Evolutionary conservation across 495 filamentous ascomycete genomes (phyloP), one percentile per base, ranked within the genome.

Genomic region (Letharia columbiana): DNA sequence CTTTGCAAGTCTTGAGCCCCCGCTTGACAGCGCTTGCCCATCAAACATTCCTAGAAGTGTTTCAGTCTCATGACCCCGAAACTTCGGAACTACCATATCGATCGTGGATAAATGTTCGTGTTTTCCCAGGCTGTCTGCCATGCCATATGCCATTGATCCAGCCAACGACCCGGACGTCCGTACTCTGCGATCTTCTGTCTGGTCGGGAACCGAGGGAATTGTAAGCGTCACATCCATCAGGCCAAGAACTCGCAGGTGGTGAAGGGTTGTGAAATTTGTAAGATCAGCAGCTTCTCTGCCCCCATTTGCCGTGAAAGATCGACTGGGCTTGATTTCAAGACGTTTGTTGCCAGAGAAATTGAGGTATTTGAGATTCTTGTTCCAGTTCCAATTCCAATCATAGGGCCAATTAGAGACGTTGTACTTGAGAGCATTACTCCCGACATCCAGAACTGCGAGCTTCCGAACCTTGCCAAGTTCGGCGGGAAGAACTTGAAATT

Each of bases 311-410:
- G 79, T 72, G 59, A 77, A 76, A 42, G 80, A 76, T 64, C 84
- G 83, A 70, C 88, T 91, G 0, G 90, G 89, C 74, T 98, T 98
- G 76, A 99, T 99, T 76, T 99, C 95, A 50, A 99, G 76, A 41
- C 93, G 87, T 75, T 96, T 95, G 79, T 99, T 99, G 35, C 95
- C 94, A 10, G 93, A 97, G 67, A 99, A 84, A 71, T 97, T 99
- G 66, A 99, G 87, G 71, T 95, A 98, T 67, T 91, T 90, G 65
- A 99, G 79, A 67, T 96, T 92, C 47, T 88, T 87, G 68, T 98
- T 99, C 83, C 92, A 91, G 74, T 97, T 98, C 94, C 94, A 99
- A 71, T 99, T 99, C 94, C 94, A 99, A 73, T 99, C 94, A 72
- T 99, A 99, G 1, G 95, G 94, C 83, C 95, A 96, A 72, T 99